Evolutionary conservation across 2,329 filamentous ascomycete species (phyloP).

Genomic region (Sporothrix euskadiensis): DNA sequence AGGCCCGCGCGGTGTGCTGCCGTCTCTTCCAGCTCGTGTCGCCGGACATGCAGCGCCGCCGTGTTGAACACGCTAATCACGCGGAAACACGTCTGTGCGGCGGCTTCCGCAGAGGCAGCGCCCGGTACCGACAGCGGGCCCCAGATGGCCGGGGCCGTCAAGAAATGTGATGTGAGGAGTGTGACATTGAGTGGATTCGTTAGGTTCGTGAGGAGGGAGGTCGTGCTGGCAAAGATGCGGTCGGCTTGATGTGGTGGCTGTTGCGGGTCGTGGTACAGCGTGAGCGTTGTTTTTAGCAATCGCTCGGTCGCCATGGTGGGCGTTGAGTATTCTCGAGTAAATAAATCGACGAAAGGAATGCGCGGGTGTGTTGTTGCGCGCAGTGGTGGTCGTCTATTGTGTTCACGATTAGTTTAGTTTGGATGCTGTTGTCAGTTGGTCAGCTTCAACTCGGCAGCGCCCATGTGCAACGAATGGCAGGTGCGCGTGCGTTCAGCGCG

Average conservation of each 20-base stretch:
- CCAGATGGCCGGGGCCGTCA: conserved; percentile 73
- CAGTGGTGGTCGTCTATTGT: not conserved
- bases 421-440: conserved; percentile 3
- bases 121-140: conserved; percentile 22
- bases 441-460: not conserved
- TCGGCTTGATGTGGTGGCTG: conserved; percentile 45
- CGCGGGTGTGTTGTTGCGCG: not conserved
- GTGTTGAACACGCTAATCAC: conserved; percentile 72
- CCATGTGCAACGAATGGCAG: not conserved
- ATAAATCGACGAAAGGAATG: not conserved
- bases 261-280: conserved; percentile 52
- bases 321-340: too few species aligned
- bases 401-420: not conserved
- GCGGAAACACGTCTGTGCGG: conserved; percentile 62
- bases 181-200: conserved; percentile 74
- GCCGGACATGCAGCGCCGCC: conserved; percentile 58
- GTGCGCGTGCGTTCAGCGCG: not conserved
- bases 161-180: conserved; percentile 69
- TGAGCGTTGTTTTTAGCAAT: conserved; percentile 66
- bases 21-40: conserved; percentile 48
- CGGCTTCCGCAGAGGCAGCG: conserved; percentile 36
- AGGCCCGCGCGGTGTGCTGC: conserved; percentile 37
- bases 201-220: conserved; percentile 66
- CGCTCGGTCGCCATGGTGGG: conserved; percentile 63
- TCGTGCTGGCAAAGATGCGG: conserved; percentile 65